Evolutionary conservation across 129 eudicot species (phyloP).

Genomic region (Rutidosis leptorrhynchoides): DNA sequence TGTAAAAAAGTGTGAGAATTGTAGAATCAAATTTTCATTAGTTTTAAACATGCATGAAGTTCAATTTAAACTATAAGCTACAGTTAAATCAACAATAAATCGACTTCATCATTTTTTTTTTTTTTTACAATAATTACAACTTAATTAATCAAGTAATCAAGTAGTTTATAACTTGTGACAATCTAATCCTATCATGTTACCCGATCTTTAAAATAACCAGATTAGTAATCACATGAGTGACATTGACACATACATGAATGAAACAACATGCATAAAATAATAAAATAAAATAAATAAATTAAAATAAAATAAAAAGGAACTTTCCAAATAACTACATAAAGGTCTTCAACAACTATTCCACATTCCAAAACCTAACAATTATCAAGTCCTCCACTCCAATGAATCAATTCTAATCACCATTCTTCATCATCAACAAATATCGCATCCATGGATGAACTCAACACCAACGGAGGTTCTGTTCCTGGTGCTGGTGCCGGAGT

Average conservation of each 20-base stretch:
- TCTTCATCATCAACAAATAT: not conserved
- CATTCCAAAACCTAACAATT: slow-evolving; percentile 16
- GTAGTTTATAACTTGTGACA: no score
- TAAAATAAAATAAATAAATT: not conserved
- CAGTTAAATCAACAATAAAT: no score
- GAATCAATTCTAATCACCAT: not conserved
- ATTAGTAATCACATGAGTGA: no score
- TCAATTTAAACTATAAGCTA: no score
- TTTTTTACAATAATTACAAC: no score
- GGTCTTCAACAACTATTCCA: slow-evolving; percentile 20
- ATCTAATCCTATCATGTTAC: no score
- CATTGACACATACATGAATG: no score
- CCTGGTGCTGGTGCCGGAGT: slow-evolving; percentile 9
- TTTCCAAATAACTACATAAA: slow-evolving; percentile 15
- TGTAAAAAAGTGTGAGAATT: no score
- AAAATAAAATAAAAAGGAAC: slow-evolving; percentile 7
- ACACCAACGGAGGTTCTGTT: slow-evolving; percentile 17
- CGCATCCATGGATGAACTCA: slow-evolving; percentile 35
- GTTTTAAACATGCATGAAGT: no score
- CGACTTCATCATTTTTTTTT: no score
- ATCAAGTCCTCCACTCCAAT: not conserved
- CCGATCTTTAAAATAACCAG: not conserved
- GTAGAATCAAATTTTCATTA: no score
- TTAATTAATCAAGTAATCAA: no score
- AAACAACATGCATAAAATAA: not conserved